Base-by-base conservation (phyloP, 2,329 filamentous ascomycete species). In the Dothistroma septosporum region DNA sequence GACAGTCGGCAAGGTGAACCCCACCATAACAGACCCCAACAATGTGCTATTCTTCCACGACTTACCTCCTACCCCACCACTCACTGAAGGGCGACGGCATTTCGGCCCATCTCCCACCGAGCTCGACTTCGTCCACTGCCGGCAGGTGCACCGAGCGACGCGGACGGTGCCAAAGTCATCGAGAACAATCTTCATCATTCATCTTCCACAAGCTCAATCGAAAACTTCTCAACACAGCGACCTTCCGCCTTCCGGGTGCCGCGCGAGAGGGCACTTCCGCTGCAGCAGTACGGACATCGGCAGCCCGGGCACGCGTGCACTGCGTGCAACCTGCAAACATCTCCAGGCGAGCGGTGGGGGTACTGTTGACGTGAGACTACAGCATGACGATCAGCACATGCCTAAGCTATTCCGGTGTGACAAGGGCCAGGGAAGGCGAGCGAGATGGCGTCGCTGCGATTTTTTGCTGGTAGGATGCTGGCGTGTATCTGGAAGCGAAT, bases 1-100 rank as follows among this genome's bases (percentile, higher is more conserved):
- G 54, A 56, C 35, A n/a, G 54, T 56, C 54, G 53, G 53, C 32
- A 33, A 41, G 16, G 16, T 53, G 50, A 31, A 2, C 32, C 53
- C 53, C 32, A 33, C 28, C 28, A 37, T 22, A 55, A 33, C 33
- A 33, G n/a, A 33, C 21, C 47, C 47, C 47, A 50, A 31, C 28
- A 21, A 50, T 50, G 47, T n/a, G 41, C 41, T 44, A 16, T 44
- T 44, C 41, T 19, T 44, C 41, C n/a, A n/a, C n/a, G n/a, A n/a
- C n/a, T n/a, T n/a, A 44, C 41, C 16, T 8, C n/a, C 41, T 44
- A 7, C 41, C 41, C 41, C 41, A 44, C 41, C 41, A 44, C 41
- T n/a, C 41, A 16, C 19, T 44, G 1, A 19, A 19, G n/a, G 14
- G 41, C 16, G n/a, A 2, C 14, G 19, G 11, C 16, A 6, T 12